A percentile compares a stretch with the other conserved stretches of the same genome.
These are phyloP conservation scores for Chlorella sp. DNA, from an alignment of 139 green algal species.

Conservation along the genomic window DNA sequence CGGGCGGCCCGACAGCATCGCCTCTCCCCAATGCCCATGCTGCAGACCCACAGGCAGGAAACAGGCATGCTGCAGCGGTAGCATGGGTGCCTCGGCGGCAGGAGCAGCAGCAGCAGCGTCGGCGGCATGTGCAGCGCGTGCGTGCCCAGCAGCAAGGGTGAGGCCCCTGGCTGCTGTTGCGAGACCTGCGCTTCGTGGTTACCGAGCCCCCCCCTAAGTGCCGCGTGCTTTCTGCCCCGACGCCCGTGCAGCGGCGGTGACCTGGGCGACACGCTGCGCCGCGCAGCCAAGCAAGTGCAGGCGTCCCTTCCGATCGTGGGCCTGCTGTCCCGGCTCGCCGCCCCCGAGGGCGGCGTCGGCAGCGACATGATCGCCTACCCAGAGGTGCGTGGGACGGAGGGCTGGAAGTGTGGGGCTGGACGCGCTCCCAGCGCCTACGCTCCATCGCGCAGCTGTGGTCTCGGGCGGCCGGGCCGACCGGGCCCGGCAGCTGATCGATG, in stretches of 20 bases:
- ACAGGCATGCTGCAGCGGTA: not conserved
- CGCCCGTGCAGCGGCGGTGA: not conserved
- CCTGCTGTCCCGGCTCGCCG: constrained; percentile 63
- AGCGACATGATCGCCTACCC: constrained; percentile 63
- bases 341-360: constrained; percentile 74
- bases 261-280: constrained; percentile 44
- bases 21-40: not conserved
- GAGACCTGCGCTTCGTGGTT: no score
- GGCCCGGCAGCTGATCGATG: not conserved
- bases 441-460: not conserved
- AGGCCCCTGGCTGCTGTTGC: not conserved
- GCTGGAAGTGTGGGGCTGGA: no score
- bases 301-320: constrained; percentile 74
- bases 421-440: not conserved
- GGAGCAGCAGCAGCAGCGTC: not conserved
- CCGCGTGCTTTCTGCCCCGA: no score
- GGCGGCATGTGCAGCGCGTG: not conserved
- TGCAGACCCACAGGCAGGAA: constrained; percentile 6
- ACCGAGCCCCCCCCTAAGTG: no score
- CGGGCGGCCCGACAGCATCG: no score
- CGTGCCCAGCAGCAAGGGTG: constrained; percentile 1
- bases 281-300: constrained; percentile 66
- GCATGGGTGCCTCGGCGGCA: not conserved
- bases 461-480: not conserved
- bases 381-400: not conserved